phyloP scores from a whole-genome alignment of 441 rosid species.

The Erysimum cheiri region DNA sequence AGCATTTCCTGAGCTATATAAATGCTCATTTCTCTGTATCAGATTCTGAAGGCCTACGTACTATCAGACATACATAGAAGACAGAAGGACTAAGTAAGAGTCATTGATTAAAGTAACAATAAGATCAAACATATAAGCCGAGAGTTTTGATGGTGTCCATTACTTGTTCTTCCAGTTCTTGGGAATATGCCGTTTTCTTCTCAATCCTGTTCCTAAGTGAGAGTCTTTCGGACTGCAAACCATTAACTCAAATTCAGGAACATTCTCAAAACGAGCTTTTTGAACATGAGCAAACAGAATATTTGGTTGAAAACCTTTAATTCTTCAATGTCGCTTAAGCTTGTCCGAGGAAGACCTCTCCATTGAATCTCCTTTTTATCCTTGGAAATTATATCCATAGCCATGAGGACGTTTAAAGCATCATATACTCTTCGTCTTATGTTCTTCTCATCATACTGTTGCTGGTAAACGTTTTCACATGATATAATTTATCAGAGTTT shows the following conservation, averaged over 20 bases:
- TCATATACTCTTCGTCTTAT: slow-evolving; percentile 97
- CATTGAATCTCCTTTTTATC: slow-evolving; percentile 99
- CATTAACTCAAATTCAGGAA: slow-evolving; percentile 37
- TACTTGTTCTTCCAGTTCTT: slow-evolving; percentile 96
- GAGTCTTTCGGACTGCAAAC: slow-evolving; percentile 69
- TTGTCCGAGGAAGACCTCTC: slow-evolving; percentile 98
- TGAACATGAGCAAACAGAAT: slow-evolving; percentile 24
- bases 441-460: slow-evolving; percentile 98
- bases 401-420: slow-evolving; percentile 98
- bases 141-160: slow-evolving; percentile 25
- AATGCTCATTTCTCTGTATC: slow-evolving; percentile 79
- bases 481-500: slow-evolving; percentile 20
- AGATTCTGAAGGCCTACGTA: slow-evolving; percentile 88
- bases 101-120: slow-evolving; percentile 29
- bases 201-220: slow-evolving; percentile 79
- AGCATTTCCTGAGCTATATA: slow-evolving; percentile 80
- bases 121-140: slow-evolving; percentile 13
- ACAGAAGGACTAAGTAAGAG: slow-evolving; percentile 27
- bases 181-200: slow-evolving; percentile 86
- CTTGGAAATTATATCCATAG: slow-evolving; percentile 99
- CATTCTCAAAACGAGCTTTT: neutral
- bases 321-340: slow-evolving; percentile 92
- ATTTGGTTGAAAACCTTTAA: slow-evolving; percentile 65
- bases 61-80: slow-evolving; percentile 50
- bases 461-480: slow-evolving; percentile 51